Conservation (phyloP, 345 rosid species). For the Salix purpurea region DNA sequence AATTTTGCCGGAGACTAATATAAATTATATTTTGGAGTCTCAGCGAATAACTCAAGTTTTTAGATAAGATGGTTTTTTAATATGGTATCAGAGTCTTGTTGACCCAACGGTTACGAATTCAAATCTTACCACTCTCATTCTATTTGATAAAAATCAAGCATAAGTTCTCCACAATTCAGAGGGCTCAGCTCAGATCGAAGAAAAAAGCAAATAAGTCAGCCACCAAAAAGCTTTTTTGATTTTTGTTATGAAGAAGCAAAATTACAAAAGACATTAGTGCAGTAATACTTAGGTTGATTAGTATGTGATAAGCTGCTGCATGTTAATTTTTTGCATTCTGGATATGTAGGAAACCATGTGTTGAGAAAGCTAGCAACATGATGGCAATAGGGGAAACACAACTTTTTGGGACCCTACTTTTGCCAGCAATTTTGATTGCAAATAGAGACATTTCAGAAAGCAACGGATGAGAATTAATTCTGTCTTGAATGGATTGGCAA, state of each 20-base stretch:
- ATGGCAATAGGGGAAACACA: not conserved
- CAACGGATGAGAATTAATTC: not conserved
- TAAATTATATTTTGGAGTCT: too few relatives aligned
- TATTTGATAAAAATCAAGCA: too few relatives aligned
- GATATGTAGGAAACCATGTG: not conserved
- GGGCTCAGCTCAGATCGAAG: too few relatives aligned
- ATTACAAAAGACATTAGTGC: not conserved
- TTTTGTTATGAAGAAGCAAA: not conserved
- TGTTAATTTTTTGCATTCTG: not conserved
- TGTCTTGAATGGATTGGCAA: not conserved
- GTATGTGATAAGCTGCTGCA: not conserved
- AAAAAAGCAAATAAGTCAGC: too few relatives aligned
- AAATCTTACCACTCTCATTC: too few relatives aligned
- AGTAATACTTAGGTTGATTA: not conserved
- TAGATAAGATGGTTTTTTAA: too few relatives aligned
- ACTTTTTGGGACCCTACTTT: not conserved
- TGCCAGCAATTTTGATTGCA: not conserved
- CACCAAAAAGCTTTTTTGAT: too few relatives aligned
- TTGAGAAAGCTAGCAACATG: constrained; percentile 1
- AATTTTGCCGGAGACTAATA: too few relatives aligned
- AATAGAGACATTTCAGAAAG: not conserved
- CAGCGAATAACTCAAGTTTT: too few relatives aligned
- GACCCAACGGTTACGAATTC: too few relatives aligned
- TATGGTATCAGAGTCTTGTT: too few relatives aligned
- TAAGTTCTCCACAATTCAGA: too few relatives aligned